A percentile compares a stretch with the other conserved stretches of the same genome.
Evolutionary conservation across 31 red algal genomes (phyloP).

Genomic region (Bonnemaisonia californica): DNA sequence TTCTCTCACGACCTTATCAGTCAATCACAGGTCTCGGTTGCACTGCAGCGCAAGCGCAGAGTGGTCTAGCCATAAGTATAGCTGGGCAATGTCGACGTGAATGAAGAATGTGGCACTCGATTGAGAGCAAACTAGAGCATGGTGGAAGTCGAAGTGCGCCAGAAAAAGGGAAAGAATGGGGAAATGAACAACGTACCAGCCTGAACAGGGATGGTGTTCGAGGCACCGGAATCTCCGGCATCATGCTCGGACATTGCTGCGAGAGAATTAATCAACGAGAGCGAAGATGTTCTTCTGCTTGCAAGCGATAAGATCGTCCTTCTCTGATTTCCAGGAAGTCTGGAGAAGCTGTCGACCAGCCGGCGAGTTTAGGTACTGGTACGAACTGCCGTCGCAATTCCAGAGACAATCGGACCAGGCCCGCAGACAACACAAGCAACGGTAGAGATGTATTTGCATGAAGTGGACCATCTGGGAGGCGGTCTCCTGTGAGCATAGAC

Average conservation of each 20-base stretch:
- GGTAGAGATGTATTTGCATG: not conserved
- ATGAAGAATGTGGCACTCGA: too few relatives aligned
- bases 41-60: too few relatives aligned
- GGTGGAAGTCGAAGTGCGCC: not conserved
- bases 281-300: not conserved
- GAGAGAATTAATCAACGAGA: not conserved
- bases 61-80: too few relatives aligned
- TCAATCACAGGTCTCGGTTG: too few relatives aligned
- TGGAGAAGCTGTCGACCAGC: too few relatives aligned
- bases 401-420: not conserved
- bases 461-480: not conserved
- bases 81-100: too few relatives aligned
- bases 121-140: too few relatives aligned
- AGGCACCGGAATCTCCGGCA: conserved; percentile 90
- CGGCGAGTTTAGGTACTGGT: not conserved
- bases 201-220: conserved; percentile 90
- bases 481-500: not conserved
- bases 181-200: conserved; percentile 69
- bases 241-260: conserved; percentile 78
- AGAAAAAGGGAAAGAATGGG: not conserved
- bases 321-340: too few relatives aligned
- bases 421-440: not conserved
- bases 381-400: not conserved
- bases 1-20: too few relatives aligned
- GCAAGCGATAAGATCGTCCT: too few relatives aligned